These are phyloP conservation scores for Geotrichum bryndzae DNA, from an alignment of 1,139 yeast species.

Conservation along the genomic window DNA sequence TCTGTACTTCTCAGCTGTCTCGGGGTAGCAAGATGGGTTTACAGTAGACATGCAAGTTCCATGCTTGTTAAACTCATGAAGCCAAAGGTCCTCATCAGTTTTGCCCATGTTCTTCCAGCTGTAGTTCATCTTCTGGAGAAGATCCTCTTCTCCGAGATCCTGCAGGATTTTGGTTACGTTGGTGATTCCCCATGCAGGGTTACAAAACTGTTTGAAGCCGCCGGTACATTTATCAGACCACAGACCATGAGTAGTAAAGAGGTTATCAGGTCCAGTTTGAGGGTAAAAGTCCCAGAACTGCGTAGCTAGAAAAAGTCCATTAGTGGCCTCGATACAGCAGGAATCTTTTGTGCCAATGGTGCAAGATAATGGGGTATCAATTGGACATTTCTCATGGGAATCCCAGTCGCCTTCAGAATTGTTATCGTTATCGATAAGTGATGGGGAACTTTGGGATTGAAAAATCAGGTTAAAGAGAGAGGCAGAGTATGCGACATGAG, in stretches of 20 bases:
- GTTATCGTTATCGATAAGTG: neutral
- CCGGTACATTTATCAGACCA: constrained; percentile 87
- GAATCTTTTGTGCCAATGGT: constrained; percentile 35
- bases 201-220: constrained; percentile 70
- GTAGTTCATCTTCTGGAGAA: constrained; percentile 52
- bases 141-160: constrained; percentile 45
- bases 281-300: constrained; percentile 95
- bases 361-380: constrained; percentile 64
- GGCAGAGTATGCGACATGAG: neutral
- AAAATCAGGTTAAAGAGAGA: neutral
- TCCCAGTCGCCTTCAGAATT: constrained; percentile 16
- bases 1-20: constrained; percentile 40
- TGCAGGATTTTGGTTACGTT: constrained; percentile 51
- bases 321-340: constrained; percentile 87
- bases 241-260: constrained; percentile 78
- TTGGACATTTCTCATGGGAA: constrained; percentile 49
- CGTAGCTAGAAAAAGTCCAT: constrained; percentile 77
- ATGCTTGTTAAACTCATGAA: constrained; percentile 92
- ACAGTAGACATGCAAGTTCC: constrained; percentile 87
- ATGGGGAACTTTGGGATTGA: neutral
- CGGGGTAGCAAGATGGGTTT: constrained; percentile 58
- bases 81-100: constrained; percentile 73
- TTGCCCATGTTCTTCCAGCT: constrained; percentile 80
- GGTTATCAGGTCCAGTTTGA: constrained; percentile 67
- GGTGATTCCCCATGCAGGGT: constrained; percentile 49